These are phyloP conservation scores for Xylariaceae sp. DNA, from an alignment of 2,329 filamentous ascomycete species.

Conservation along the genomic window DNA sequence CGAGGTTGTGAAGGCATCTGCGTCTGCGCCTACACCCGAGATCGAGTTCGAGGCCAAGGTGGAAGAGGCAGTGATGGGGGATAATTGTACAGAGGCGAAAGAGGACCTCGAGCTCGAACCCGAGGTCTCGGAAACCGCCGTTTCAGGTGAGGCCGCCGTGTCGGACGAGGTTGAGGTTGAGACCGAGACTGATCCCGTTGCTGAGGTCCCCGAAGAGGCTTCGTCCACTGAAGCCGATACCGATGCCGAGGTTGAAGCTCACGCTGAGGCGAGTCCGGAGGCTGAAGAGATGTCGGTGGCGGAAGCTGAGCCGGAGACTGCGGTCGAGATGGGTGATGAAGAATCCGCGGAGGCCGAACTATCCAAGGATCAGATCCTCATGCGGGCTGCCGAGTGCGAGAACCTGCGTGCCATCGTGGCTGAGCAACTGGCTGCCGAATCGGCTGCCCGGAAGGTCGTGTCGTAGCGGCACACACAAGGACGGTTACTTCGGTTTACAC, in stretches of 20 bases:
- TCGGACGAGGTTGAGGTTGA: not conserved
- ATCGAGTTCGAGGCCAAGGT: not conserved
- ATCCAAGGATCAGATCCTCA: not conserved
- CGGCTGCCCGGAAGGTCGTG: not conserved
- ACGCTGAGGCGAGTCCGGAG: no score
- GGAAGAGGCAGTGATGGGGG: not conserved
- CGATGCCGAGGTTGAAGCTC: not conserved
- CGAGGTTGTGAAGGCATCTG: slow-evolving; percentile 1
- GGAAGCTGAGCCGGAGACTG: not conserved
- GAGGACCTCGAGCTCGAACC: not conserved
- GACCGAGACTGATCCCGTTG: no score
- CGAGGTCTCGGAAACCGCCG: not conserved
- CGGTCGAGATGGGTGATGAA: no score
- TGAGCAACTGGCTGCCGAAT: not conserved
- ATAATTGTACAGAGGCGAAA: not conserved
- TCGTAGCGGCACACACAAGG: not conserved
- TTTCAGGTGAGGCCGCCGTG: not conserved
- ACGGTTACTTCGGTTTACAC: not conserved
- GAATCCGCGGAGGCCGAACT: no score
- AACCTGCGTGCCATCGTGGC: not conserved
- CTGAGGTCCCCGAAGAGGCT: not conserved
- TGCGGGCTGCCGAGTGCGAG: not conserved
- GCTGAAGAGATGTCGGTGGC: not conserved
- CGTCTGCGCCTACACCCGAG: not conserved
- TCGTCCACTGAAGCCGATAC: not conserved